These are phyloP conservation scores for Hymenoscyphus occultus DNA, from an alignment of 2,329 filamentous ascomycete genomes.

Conservation along the genomic window DNA sequence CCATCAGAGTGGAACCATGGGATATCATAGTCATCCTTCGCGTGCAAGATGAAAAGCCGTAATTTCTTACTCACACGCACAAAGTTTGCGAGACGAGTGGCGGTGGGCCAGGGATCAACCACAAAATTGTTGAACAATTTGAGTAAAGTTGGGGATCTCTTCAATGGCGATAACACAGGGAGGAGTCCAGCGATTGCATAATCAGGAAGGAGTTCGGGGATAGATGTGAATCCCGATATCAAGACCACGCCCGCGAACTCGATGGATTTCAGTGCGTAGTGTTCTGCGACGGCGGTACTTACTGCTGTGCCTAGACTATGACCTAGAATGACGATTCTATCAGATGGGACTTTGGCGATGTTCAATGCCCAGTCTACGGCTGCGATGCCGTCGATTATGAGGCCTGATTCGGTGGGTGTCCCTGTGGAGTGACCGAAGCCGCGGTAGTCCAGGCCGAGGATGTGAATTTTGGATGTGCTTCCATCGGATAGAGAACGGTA, in stretches of 20 bases:
- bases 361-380: constrained; percentile 70
- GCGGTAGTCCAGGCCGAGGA: constrained; percentile 87
- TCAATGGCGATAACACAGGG: constrained; percentile 74
- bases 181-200: constrained; percentile 78
- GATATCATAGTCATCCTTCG: constrained; percentile 78
- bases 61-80: constrained; percentile 53
- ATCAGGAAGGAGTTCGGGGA: constrained; percentile 67
- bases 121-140: constrained; percentile 60
- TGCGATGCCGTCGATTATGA: constrained; percentile 75
- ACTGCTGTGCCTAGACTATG: constrained; percentile 90
- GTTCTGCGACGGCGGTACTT: constrained; percentile 68
- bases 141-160: constrained; percentile 62
- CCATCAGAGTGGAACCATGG: constrained; percentile 67
- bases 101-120: constrained; percentile 79
- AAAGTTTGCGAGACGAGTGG: constrained; percentile 59
- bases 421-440: constrained; percentile 82
- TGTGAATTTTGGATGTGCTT: constrained; percentile 67
- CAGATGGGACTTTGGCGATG: constrained; percentile 60
- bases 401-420: constrained; percentile 72
- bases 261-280: constrained; percentile 56
- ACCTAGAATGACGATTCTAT: constrained; percentile 75
- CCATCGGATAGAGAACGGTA: constrained; percentile 75
- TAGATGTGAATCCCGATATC: constrained; percentile 73
- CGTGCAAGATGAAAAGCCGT: constrained; percentile 72
- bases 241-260: constrained; percentile 80